phyloP scores from a whole-genome alignment of 305 asterid species.

The Solanum hybrid region DNA sequence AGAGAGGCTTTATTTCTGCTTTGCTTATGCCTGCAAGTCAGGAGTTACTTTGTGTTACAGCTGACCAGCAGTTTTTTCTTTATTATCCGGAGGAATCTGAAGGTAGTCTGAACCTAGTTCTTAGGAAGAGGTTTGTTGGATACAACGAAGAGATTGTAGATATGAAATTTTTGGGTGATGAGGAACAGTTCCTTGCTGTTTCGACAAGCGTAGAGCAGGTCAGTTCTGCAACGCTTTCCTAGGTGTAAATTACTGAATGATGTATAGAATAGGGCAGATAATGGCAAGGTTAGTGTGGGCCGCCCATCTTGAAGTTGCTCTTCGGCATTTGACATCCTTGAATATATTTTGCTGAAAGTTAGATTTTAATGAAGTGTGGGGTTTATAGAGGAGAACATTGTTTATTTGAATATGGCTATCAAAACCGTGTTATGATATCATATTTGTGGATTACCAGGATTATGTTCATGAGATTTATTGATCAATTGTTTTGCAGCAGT shows the following conservation, averaged over 20 bases:
- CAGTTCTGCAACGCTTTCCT: constrained; percentile 5
- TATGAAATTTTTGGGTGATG: constrained; percentile 90
- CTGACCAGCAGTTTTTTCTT: constrained; percentile 89
- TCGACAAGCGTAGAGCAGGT: constrained; percentile 93
- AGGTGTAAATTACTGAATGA: background rate
- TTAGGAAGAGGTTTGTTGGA: constrained; percentile 77
- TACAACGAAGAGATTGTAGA: constrained; percentile 94
- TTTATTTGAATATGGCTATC: background rate
- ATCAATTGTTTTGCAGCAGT: background rate
- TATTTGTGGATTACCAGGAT: background rate
- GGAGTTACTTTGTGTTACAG: constrained; percentile 83
- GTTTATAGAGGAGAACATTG: background rate
- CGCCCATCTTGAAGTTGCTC: background rate
- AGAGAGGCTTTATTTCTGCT: constrained; percentile 81
- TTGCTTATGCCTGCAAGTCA: constrained; percentile 63
- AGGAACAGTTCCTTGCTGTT: constrained; percentile 85
- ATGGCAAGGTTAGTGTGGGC: background rate
- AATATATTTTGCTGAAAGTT: background rate
- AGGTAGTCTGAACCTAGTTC: constrained; percentile 39
- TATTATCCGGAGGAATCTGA: constrained; percentile 53
- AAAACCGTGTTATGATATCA: background rate
- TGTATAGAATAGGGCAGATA: background rate
- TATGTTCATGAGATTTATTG: background rate
- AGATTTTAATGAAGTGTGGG: background rate
- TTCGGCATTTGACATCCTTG: background rate